Conservation (phyloP, 352 stramenopile genomes). For the Pythium monospermum region DNA sequence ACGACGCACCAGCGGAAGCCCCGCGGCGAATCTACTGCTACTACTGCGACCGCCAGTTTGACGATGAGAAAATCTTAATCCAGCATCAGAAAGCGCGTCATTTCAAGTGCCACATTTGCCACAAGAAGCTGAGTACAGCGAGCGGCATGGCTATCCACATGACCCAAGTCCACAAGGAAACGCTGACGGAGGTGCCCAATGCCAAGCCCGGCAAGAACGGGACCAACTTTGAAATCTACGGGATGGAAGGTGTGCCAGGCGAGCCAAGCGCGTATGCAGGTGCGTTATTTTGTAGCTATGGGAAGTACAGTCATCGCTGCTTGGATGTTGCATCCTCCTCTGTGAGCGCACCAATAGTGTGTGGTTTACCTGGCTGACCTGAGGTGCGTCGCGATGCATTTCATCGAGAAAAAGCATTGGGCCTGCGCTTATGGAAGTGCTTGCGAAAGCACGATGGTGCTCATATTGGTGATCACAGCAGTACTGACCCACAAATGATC, state of each 20-base stretch:
- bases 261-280: conserved; percentile 24
- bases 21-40: conserved; percentile 86
- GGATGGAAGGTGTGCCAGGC: conserved; percentile 83
- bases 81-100: conserved; percentile 92
- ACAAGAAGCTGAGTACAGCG: conserved; percentile 90
- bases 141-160: conserved; percentile 87
- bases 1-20: conserved; percentile 42
- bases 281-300: conserved; percentile 6
- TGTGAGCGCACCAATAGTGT: no score
- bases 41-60: conserved; percentile 91
- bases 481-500: no score
- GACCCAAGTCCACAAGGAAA: conserved; percentile 87
- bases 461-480: no score
- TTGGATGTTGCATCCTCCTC: no score
- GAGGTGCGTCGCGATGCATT: conserved; percentile 16
- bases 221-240: conserved; percentile 84
- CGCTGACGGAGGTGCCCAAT: conserved; percentile 75
- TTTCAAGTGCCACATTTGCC: conserved; percentile 89
- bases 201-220: conserved; percentile 79
- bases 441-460: no score
- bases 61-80: conserved; percentile 90
- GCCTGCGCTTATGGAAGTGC: no score
- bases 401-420: no score
- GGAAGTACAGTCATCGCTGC: no score
- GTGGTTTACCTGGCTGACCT: no score